Conservation (phyloP, 2,329 filamentous ascomycete species). For the Fusarium tjaetaba region DNA sequence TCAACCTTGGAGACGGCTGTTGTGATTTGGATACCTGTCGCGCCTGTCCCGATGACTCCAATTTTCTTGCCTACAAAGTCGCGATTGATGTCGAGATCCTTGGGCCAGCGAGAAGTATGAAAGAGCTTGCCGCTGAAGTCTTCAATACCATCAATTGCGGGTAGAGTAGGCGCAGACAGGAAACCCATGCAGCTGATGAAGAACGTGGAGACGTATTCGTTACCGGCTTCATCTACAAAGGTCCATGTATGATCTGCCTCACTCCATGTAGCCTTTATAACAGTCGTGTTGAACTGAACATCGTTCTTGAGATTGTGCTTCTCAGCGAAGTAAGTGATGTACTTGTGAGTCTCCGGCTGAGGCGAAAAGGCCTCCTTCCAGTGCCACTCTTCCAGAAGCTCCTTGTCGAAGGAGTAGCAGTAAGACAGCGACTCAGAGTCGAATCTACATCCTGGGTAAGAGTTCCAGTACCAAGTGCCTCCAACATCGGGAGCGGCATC, state of each 20-base stretch:
- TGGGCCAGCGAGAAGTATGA: slow-evolving; percentile 32
- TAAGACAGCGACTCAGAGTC: slow-evolving; percentile 55
- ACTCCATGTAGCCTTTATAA: slow-evolving; percentile 10
- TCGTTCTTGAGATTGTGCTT: slow-evolving; percentile 53
- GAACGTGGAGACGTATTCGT: slow-evolving; percentile 3
- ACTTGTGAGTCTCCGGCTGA: slow-evolving; percentile 51
- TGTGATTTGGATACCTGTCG: slow-evolving; percentile 32
- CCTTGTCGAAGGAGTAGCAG: slow-evolving; percentile 33
- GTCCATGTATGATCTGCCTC: not conserved
- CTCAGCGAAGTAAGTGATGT: slow-evolving; percentile 55
- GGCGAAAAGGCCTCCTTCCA: slow-evolving; percentile 52
- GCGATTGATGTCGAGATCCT: not conserved
- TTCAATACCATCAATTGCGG: slow-evolving; percentile 18
- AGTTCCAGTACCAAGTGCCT: slow-evolving; percentile 43
- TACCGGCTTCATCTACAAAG: slow-evolving; percentile 1
- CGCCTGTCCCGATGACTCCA: slow-evolving; percentile 29
- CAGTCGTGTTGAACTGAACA: slow-evolving; percentile 33
- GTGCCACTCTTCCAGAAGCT: slow-evolving; percentile 31
- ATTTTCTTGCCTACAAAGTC: slow-evolving; percentile 22
- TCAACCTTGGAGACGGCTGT: slow-evolving; percentile 33
- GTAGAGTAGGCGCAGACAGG: slow-evolving; percentile 23
- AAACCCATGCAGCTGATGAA: slow-evolving; percentile 29
- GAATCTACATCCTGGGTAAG: slow-evolving; percentile 49
- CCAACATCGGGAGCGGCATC: slow-evolving; percentile 36
- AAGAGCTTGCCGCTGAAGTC: slow-evolving; percentile 16